These are phyloP conservation scores for Begonia masoniana DNA, from an alignment of 306 rosid species.

Conservation along the genomic window DNA sequence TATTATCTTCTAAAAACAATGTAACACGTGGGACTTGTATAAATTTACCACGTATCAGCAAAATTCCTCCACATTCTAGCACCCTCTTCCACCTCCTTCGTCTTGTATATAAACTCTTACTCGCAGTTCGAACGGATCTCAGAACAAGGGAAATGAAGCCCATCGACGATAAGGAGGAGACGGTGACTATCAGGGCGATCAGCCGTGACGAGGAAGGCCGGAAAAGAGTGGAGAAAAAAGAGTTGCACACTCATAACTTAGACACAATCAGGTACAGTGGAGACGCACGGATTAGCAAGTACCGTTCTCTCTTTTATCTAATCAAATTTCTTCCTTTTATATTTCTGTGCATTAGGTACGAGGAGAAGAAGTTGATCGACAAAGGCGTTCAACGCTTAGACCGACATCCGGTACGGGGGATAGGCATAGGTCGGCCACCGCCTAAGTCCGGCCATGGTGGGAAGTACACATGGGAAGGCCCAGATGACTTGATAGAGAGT, in stretches of 20 bases:
- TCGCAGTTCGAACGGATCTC: too few relatives aligned
- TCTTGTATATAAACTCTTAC: too few relatives aligned
- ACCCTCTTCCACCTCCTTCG: too few relatives aligned
- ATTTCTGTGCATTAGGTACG: too few relatives aligned
- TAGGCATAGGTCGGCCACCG: slow-evolving; percentile 31
- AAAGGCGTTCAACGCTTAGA: slow-evolving; percentile 57
- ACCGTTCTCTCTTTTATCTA: too few relatives aligned
- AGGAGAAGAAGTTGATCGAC: slow-evolving; percentile 52
- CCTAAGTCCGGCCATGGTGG: slow-evolving; percentile 71
- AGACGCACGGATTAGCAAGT: neutral
- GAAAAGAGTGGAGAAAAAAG: slow-evolving; percentile 44
- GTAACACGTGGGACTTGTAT: too few relatives aligned
- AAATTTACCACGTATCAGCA: too few relatives aligned
- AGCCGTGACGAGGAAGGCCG: slow-evolving; percentile 53
- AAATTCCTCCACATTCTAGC: too few relatives aligned
- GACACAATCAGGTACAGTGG: slow-evolving; percentile 36
- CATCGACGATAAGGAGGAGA: slow-evolving; percentile 35
- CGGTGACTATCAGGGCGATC: slow-evolving; percentile 41
- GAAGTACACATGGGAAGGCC: slow-evolving; percentile 90
- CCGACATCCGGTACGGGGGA: slow-evolving; percentile 53
- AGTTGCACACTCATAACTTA: slow-evolving; percentile 32
- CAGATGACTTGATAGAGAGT: slow-evolving; percentile 22
- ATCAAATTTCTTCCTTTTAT: too few relatives aligned
- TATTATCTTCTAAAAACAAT: too few relatives aligned
- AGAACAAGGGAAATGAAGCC: slow-evolving; percentile 27